A percentile compares a stretch with the other conserved stretches of the same genome.
These are phyloP conservation scores for Hypoxylon sp. DNA, from an alignment of 2,329 filamentous ascomycete genomes.

Conservation along the genomic window DNA sequence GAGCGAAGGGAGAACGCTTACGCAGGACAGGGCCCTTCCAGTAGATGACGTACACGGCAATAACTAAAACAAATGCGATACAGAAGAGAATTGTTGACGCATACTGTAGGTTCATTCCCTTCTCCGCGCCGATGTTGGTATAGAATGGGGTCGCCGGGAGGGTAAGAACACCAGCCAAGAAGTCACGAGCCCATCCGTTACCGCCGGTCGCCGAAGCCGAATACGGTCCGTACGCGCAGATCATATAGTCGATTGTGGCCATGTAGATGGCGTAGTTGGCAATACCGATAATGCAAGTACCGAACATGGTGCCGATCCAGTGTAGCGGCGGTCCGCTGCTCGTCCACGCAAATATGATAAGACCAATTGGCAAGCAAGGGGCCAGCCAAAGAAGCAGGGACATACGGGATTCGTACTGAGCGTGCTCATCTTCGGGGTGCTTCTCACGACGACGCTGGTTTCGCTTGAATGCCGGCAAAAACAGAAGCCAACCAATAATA, in stretches of 20 bases:
- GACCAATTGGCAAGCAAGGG: constrained; percentile 71
- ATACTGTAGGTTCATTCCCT: constrained; percentile 67
- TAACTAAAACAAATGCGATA: constrained; percentile 65
- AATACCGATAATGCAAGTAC: constrained; percentile 72
- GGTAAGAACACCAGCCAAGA: constrained; percentile 76
- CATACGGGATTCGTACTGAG: constrained; percentile 74
- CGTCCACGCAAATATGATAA: constrained; percentile 76
- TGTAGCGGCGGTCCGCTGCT: constrained; percentile 67
- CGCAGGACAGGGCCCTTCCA: constrained; percentile 69
- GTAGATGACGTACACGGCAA: constrained; percentile 71
- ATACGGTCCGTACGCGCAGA: constrained; percentile 76
- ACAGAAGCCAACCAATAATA: constrained; percentile 70
- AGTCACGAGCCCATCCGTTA: constrained; percentile 76
- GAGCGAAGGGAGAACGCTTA: constrained; percentile 68
- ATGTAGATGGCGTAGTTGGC: constrained; percentile 77
- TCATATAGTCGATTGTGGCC: constrained; percentile 78
- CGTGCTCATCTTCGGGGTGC: constrained; percentile 65
- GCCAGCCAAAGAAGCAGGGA: constrained; percentile 72
- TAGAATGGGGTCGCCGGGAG: constrained; percentile 73
- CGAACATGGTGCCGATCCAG: constrained; percentile 76
- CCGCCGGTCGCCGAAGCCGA: constrained; percentile 77
- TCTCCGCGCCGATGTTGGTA: constrained; percentile 60
- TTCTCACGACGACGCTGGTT: constrained; percentile 62
- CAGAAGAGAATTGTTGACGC: constrained; percentile 69
- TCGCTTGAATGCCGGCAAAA: constrained; percentile 67